Evolutionary conservation across 805 yeast species (phyloP).

Genomic region (Ogataea chonburiensis): DNA sequence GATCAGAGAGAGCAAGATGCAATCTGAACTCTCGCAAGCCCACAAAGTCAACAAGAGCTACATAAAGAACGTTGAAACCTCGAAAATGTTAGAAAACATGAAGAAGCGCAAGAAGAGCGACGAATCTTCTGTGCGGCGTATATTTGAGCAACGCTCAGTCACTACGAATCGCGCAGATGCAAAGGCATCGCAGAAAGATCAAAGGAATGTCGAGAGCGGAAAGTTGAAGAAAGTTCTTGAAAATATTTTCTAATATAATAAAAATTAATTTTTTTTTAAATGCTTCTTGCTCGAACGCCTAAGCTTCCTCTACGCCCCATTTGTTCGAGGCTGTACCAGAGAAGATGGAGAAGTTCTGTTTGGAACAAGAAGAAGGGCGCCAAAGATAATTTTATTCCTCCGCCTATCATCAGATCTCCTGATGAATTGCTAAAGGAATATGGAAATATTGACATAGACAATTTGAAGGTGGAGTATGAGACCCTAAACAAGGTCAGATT

Average conservation of each 20-base stretch:
- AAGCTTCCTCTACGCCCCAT: background rate
- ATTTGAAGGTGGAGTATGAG: constrained; percentile 23
- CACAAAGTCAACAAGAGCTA: constrained; percentile 82
- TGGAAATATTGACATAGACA: constrained; percentile 29
- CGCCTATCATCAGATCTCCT: too few relatives aligned
- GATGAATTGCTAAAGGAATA: constrained; percentile 30
- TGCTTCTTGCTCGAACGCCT: background rate
- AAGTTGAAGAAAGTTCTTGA: constrained; percentile 50
- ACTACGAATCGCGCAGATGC: constrained; percentile 68
- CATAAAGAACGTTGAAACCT: constrained; percentile 78
- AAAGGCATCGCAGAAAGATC: constrained; percentile 41
- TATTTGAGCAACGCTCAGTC: constrained; percentile 69
- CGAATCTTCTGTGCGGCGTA: constrained; percentile 46
- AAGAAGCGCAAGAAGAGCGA: constrained; percentile 43
- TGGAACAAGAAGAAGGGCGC: too few relatives aligned
- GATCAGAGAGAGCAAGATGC: constrained; percentile 79
- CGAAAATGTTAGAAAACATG: constrained; percentile 75
- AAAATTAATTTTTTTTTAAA: constrained; percentile 1
- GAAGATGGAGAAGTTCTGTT: too few relatives aligned
- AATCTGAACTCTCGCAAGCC: constrained; percentile 87
- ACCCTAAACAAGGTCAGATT: constrained; percentile 27
- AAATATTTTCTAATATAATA: constrained; percentile 33
- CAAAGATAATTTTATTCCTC: too few relatives aligned
- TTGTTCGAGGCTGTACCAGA: too few relatives aligned
- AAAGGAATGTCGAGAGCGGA: constrained; percentile 32